Evolutionary conservation across 495 filamentous ascomycete genomes (phyloP), one percentile per base, ranked within the genome.

Genomic region (Aspergillus kassunensis): DNA sequence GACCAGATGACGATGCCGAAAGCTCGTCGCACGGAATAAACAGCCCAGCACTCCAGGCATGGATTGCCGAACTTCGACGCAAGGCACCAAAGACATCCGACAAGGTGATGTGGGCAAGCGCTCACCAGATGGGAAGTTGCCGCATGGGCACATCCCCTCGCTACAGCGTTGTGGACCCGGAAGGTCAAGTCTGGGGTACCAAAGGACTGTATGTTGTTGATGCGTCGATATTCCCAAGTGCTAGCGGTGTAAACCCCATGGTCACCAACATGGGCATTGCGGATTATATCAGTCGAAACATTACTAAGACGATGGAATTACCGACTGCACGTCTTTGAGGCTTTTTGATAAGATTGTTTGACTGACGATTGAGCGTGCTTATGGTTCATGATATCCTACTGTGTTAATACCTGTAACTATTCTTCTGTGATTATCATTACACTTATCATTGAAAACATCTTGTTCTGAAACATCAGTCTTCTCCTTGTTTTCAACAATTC

Each of bases 231-330:
- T 90, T 96, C 55, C 92, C 92, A 0, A 88, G 83, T 49, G 90
- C 91, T 5, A 90, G 86, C 57, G 92, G 92, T 5, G 91, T 95
- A 10, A 96, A 96, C 64, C 92, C 91, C 3, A 96, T 96, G 91
- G 71, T 96, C 29, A 95, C 90, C 37, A 86, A 78, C 49, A 93
- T 96, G 90, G 89, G 83, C 3, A 90, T 96, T 56, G 75, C 84
- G 21, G 73, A 76, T 45, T 72, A 66, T 62, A 63, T 68, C 6
- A 76, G 73, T 60, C 63, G 58, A 10, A 71, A 70, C 27, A 49
- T 76, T 15, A 68, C 62, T 6, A 60, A 58, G 42, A 57, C 44
- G 18, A 53, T 74, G 66, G 57, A 55, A 0, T 53, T 58, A 34
- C 39, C 55, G 13, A 47, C 21, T 35, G 49, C 55, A 15, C 55